phyloP scores from a whole-genome alignment of 1,139 yeast species.

The Geotrichum aggregatum region DNA sequence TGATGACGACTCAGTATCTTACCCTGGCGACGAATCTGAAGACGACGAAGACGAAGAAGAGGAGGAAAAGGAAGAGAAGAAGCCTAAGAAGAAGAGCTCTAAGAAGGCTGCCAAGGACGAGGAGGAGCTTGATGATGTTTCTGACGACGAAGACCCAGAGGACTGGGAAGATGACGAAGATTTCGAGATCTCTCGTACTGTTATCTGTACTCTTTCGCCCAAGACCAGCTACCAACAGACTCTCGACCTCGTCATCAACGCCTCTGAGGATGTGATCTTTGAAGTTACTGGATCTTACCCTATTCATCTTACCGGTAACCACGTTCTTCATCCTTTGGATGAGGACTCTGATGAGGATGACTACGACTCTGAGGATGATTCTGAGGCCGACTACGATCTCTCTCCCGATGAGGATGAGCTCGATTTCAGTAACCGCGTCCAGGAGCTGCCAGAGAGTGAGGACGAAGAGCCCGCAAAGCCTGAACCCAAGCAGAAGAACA shows the following conservation, averaged over 20 bases:
- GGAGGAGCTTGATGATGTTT: slow-evolving; percentile 29
- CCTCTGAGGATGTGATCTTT: slow-evolving; percentile 90
- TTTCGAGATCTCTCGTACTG: slow-evolving; percentile 70
- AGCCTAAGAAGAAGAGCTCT: slow-evolving; percentile 32
- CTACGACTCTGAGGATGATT: slow-evolving; percentile 44
- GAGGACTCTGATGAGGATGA: slow-evolving; percentile 55
- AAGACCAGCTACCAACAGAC: slow-evolving; percentile 76
- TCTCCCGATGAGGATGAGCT: slow-evolving; percentile 92
- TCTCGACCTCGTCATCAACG: slow-evolving; percentile 81
- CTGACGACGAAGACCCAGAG: slow-evolving; percentile 45
- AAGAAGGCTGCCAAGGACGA: slow-evolving; percentile 32
- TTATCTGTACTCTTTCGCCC: slow-evolving; percentile 88
- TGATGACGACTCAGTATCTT: slow-evolving; percentile 29
- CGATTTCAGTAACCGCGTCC: slow-evolving; percentile 33
- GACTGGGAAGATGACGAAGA: slow-evolving; percentile 55
- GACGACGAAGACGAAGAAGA: slow-evolving; percentile 39
- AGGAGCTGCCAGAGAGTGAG: slow-evolving; percentile 41
- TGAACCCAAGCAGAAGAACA: slow-evolving; percentile 39
- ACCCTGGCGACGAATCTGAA: slow-evolving; percentile 27
- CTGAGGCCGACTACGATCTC: slow-evolving; percentile 63
- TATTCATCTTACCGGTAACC: slow-evolving; percentile 89
- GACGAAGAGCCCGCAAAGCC: slow-evolving; percentile 52
- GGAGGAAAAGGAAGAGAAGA: slow-evolving; percentile 41
- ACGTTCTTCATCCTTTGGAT: slow-evolving; percentile 89
- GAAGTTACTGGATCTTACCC: slow-evolving; percentile 95